A percentile compares a stretch with the other conserved stretches of the same genome.
Conservation (phyloP, 176 grass and related monocot genomes). For the Oryza glaberrima region DNA sequence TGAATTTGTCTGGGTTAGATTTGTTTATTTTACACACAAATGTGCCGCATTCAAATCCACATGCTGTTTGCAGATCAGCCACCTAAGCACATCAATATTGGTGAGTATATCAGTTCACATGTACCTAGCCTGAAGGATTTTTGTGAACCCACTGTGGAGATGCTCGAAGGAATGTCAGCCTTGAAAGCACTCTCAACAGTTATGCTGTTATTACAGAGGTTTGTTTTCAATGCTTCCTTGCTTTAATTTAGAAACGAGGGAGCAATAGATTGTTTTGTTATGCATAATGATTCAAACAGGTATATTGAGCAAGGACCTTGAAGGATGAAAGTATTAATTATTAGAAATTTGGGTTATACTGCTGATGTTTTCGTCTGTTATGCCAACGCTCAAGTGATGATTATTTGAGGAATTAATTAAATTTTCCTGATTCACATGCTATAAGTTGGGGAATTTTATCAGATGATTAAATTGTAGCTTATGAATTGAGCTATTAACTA, state of each 20-base stretch:
- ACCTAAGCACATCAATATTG: constrained; percentile 84
- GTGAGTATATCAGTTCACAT: constrained; percentile 80
- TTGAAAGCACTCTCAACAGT: constrained; percentile 78
- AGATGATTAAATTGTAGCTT: constrained; percentile 22
- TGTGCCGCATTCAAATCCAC: constrained; percentile 22
- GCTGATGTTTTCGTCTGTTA: not conserved
- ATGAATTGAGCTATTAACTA: constrained; percentile 16
- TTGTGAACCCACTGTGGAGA: constrained; percentile 57
- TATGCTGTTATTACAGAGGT: constrained; percentile 92
- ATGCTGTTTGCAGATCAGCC: constrained; percentile 61
- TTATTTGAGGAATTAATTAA: constrained; percentile 20
- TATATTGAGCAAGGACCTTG: constrained; percentile 14
- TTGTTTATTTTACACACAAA: constrained; percentile 6
- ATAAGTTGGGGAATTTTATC: constrained; percentile 17
- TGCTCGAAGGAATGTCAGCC: constrained; percentile 59
- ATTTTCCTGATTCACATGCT: not conserved
- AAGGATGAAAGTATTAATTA: constrained; percentile 11
- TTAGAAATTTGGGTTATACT: constrained; percentile 14
- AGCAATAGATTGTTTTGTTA: not conserved
- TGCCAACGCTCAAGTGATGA: not conserved
- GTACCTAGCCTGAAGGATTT: constrained; percentile 90
- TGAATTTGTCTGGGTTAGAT: constrained; percentile 7
- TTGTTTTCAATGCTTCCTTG: constrained; percentile 38
- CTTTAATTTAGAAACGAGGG: constrained; percentile 31
- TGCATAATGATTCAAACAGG: not conserved